A percentile compares a stretch with the other conserved stretches of the same genome.
Conservation (phyloP, 1,139 yeast genomes). For the Blastobotrys illinoisensis region DNA sequence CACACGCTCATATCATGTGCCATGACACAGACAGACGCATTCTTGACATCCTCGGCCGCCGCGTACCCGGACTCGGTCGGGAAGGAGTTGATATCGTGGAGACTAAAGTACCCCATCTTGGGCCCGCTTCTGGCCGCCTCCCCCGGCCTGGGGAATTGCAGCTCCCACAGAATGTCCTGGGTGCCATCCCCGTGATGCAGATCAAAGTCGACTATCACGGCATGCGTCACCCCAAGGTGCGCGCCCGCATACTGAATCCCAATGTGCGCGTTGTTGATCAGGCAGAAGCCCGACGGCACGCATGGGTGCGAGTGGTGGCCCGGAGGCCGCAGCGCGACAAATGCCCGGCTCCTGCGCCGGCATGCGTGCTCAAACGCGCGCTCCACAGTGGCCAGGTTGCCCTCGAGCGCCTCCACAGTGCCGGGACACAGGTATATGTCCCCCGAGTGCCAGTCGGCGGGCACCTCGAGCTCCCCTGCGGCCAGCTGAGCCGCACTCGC, state of each 20-base stretch:
- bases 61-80: conserved; percentile 83
- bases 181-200: conserved; percentile 92
- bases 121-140: conserved; percentile 7
- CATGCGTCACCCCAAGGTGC: conserved; percentile 64
- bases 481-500: conserved; percentile 53
- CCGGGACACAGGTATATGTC: conserved; percentile 70
- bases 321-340: conserved; percentile 74
- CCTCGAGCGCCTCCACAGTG: conserved; percentile 69
- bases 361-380: conserved; percentile 59
- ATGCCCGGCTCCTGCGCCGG: conserved; percentile 50
- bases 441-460: conserved; percentile 77
- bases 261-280: conserved; percentile 76
- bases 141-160: conserved; percentile 32
- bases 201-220: conserved; percentile 78
- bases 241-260: conserved; percentile 75
- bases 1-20: conserved; percentile 78
- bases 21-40: conserved; percentile 74
- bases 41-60: conserved; percentile 60
- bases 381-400: conserved; percentile 76
- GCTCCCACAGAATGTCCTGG: conserved; percentile 81
- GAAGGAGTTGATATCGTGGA: conserved; percentile 82
- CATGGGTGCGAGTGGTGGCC: conserved; percentile 90
- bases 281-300: conserved; percentile 82
- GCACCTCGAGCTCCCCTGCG: conserved; percentile 64
- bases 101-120: conserved; percentile 69